Evolutionary conservation across 352 stramenopile species (phyloP).

Genomic region (Globisporangium acanthophoron): DNA sequence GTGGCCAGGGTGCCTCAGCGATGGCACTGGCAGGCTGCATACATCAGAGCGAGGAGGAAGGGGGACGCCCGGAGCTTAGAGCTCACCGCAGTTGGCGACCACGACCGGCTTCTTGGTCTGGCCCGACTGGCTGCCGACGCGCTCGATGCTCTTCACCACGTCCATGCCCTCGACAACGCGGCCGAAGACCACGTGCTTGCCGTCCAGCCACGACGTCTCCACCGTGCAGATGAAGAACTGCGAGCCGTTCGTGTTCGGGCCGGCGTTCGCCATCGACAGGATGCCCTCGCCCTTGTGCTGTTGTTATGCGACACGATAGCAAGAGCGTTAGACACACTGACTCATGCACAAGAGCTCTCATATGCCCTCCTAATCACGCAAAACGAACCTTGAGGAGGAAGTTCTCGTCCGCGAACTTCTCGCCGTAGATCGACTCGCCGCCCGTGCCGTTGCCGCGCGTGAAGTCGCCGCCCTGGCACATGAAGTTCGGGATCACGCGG

Average conservation of each 20-base stretch:
- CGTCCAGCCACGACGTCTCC: conserved; percentile 88
- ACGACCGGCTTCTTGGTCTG: conserved; percentile 88
- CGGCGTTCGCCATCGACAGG: conserved; percentile 95
- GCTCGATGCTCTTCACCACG: conserved; percentile 97
- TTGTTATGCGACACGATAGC: conserved; percentile 2
- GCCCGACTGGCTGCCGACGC: conserved; percentile 91
- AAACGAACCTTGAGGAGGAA: conserved; percentile 77
- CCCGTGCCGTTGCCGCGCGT: conserved; percentile 89
- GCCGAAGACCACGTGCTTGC: conserved; percentile 94
- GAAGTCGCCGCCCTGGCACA: conserved; percentile 97
- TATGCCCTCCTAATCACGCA: not conserved
- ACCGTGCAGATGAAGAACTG: conserved; percentile 97
- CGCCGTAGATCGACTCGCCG: conserved; percentile 93
- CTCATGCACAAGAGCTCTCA: not conserved
- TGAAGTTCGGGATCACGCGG: conserved; percentile 92
- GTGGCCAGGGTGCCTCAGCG: not conserved
- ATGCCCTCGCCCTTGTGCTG: conserved; percentile 90
- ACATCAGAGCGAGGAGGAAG: conserved; percentile 1
- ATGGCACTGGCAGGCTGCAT: not conserved
- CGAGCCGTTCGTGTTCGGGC: conserved; percentile 95
- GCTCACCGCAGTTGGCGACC: conserved; percentile 94
- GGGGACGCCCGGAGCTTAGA: conserved; percentile 34
- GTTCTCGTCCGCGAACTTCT: conserved; percentile 96
- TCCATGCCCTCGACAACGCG: conserved; percentile 96
- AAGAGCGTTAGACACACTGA: not conserved